Evolutionary conservation across 164 flowering plant species (phyloP).

Genomic region (Houttuynia cordata): DNA sequence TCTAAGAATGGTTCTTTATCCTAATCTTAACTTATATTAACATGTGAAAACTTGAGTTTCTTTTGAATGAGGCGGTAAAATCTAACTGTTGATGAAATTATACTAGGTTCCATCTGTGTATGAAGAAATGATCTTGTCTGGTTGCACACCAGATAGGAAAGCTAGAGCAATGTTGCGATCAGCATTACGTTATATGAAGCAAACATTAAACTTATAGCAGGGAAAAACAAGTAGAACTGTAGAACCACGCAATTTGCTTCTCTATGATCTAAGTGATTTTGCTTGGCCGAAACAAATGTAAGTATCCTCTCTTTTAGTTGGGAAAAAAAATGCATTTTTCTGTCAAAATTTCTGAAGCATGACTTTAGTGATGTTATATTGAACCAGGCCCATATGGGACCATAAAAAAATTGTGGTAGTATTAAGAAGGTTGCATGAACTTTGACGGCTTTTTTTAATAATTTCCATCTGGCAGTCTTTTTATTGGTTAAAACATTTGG

Average conservation of each 20-base stretch:
- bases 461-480: no score
- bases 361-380: no score
- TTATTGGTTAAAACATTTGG: no score
- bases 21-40: no score
- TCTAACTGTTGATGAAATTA: conserved; percentile 1
- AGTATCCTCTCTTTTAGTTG: not conserved
- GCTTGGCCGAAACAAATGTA: not conserved
- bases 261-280: not conserved
- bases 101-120: conserved; percentile 81
- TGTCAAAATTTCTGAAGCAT: no score
- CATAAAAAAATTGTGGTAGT: no score
- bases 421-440: no score
- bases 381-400: no score
- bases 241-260: not conserved
- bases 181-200: conserved; percentile 83
- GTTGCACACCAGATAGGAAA: conserved; percentile 79
- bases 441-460: no score
- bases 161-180: conserved; percentile 90
- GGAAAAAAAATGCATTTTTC: not conserved
- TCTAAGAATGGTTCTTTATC: no score
- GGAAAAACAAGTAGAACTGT: not conserved
- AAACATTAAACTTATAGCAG: conserved; percentile 26
- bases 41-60: no score
- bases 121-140: conserved; percentile 84
- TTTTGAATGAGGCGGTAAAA: no score